Conservation (phyloP, 345 rosid genomes). For the Salix udensis region DNA sequence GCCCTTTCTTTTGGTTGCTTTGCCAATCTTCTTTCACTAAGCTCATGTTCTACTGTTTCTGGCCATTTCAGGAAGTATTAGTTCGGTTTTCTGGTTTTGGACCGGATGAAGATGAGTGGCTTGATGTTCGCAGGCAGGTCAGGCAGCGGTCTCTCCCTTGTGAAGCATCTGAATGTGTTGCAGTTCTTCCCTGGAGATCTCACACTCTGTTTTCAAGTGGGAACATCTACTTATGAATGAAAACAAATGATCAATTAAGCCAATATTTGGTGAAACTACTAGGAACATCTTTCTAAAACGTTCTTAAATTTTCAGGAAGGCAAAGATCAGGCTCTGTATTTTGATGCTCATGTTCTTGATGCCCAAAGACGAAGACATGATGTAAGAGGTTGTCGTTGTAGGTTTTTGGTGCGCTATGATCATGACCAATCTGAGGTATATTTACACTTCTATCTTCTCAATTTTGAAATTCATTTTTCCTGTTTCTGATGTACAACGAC, state of each 20-base stretch:
- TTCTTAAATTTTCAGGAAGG: slow-evolving; percentile 66
- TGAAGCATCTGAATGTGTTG: slow-evolving; percentile 98
- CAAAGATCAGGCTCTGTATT: slow-evolving; percentile 97
- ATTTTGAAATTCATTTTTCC: not conserved
- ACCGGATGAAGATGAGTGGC: slow-evolving; percentile 97
- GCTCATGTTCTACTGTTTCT: slow-evolving; percentile 16
- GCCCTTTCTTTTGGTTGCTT: not conserved
- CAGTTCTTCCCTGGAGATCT: slow-evolving; percentile 98
- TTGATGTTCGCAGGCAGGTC: slow-evolving; percentile 67
- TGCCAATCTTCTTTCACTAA: slow-evolving; percentile 1
- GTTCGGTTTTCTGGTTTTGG: slow-evolving; percentile 96
- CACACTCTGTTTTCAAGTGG: slow-evolving; percentile 95
- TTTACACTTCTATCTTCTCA: slow-evolving; percentile 9
- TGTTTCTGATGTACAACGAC: not conserved
- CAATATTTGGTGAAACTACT: slow-evolving; percentile 1
- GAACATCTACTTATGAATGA: slow-evolving; percentile 7
- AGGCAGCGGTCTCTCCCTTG: slow-evolving; percentile 97
- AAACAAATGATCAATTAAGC: not conserved
- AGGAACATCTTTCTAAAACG: not conserved
- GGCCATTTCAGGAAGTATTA: slow-evolving; percentile 74
- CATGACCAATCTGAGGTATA: slow-evolving; percentile 94
- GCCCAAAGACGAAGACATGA: slow-evolving; percentile 98
- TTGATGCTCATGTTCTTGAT: slow-evolving; percentile 91
- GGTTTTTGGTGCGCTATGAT: slow-evolving; percentile 93
- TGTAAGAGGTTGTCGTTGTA: slow-evolving; percentile 96